phyloP scores from a whole-genome alignment of 441 rosid species.

The Pelargonium fulgidum region DNA sequence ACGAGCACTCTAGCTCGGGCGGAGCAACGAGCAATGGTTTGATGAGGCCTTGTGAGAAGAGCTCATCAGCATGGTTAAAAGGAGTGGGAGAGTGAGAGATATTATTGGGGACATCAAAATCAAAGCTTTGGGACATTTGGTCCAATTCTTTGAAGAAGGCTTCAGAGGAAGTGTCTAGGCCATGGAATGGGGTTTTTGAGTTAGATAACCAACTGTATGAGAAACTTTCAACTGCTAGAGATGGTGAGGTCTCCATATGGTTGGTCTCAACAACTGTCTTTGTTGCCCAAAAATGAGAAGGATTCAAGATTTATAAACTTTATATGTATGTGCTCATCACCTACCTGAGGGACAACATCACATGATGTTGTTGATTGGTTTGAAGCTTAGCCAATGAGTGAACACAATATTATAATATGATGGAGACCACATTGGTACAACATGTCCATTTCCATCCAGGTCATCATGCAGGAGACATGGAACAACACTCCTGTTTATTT shows the following conservation, averaged over 20 bases:
- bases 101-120: background rate
- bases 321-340: background rate
- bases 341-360: background rate
- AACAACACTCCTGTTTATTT: background rate
- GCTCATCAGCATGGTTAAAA: background rate
- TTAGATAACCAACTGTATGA: slow-evolving; percentile 2
- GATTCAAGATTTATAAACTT: too few relatives aligned
- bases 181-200: background rate
- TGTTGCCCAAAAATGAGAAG: too few relatives aligned
- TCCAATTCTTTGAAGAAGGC: too few relatives aligned
- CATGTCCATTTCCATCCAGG: background rate
- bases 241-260: too few relatives aligned
- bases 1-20: too few relatives aligned
- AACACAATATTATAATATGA: too few relatives aligned
- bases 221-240: background rate
- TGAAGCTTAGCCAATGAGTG: too few relatives aligned
- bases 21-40: background rate
- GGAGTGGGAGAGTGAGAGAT: background rate
- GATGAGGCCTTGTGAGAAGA: background rate
- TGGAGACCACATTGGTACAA: background rate
- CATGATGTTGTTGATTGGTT: background rate
- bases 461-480: background rate
- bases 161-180: background rate
- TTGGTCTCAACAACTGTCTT: background rate
- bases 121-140: background rate